Evolutionary conservation across 257 asterid genomes (phyloP), one percentile per base, ranked within the genome.

Genomic region (Osmanthus fragrans): DNA sequence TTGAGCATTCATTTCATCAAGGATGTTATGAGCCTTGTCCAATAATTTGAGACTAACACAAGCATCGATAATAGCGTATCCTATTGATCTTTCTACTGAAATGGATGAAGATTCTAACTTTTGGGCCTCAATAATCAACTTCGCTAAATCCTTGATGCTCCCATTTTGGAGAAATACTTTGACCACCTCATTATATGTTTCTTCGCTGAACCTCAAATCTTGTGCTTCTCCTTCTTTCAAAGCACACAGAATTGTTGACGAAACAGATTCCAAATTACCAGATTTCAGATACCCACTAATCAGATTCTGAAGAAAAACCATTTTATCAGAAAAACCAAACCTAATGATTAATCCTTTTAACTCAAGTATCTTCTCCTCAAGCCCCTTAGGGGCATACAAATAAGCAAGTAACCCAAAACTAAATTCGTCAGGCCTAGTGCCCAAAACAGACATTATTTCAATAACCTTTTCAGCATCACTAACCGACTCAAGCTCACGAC

Each of bases 1-100:
- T 73, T 84, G 93, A 73, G 90, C 90, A 82, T 90, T 89, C 93
- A 96, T 92, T 79, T 93, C 99, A 76, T 92, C 97, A 70, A 93
- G 87, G 49, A 96, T 85, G 78, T 72, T 83, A 71, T 92, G 97
- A 36, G 97, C 98, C 79, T 92, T 93, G 76, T 89, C 97, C 60
- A 91, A 79, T 60, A 87, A 86, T 49, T 88, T 88, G 2, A 87
- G 94, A 82, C 49, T 80, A 71, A 96, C 79, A 54, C 97, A 93
- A 71, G 97, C 93, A 29, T 49, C 86, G 33, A 96, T 84, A 71
- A 93, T 86, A 30, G 96, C 92, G 75, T 87, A 92, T 18, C 99
- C 98, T 5, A 90, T 82, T 13, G 96, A 89, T 74, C 85, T 85
- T 76, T 93, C 94, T 58, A 82, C 91, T 36, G 27, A 33, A 73